Evolutionary conservation across 352 stramenopile genomes (phyloP).

Genomic region (Globisporangium megalacanthum): DNA sequence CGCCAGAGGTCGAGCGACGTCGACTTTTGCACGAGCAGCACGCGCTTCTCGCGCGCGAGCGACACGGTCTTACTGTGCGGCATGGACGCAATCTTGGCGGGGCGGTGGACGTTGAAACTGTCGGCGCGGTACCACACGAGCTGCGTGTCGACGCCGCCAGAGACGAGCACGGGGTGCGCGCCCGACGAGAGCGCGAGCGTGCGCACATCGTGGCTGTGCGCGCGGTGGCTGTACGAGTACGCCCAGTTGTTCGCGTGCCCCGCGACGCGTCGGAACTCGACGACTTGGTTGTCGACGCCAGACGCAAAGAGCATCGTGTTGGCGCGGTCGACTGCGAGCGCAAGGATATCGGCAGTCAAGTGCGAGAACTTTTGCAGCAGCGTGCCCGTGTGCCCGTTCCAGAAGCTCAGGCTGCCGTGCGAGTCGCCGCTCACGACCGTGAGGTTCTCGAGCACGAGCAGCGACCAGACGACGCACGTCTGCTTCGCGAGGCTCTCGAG

Average conservation of each 20-base stretch:
- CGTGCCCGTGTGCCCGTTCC: conserved; percentile 89
- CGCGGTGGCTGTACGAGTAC: conserved; percentile 85
- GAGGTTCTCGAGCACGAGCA: conserved; percentile 85
- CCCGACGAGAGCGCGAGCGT: conserved; percentile 68
- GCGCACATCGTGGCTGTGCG: conserved; percentile 89
- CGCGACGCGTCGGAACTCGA: conserved; percentile 62
- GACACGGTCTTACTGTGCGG: conserved; percentile 66
- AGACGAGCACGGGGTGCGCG: conserved; percentile 74
- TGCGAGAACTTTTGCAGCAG: conserved; percentile 92
- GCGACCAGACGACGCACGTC: conserved; percentile 85
- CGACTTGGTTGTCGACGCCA: conserved; percentile 92
- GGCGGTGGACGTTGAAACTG: conserved; percentile 80
- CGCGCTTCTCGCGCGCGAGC: conserved; percentile 54
- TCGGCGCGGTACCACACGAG: conserved; percentile 87
- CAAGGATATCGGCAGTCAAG: conserved; percentile 87
- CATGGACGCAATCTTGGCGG: conserved; percentile 88
- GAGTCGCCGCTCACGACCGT: conserved; percentile 93
- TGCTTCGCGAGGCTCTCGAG: conserved; percentile 75
- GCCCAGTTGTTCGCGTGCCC: conserved; percentile 46
- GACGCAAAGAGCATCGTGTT: conserved; percentile 91
- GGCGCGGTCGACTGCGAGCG: conserved; percentile 72
- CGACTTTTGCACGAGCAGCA: conserved; percentile 72
- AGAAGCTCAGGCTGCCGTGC: conserved; percentile 91
- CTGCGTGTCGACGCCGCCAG: conserved; percentile 92
- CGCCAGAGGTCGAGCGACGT: conserved; percentile 72